Percentiles rank a stretch among this genome's conserved stretches.
phyloP scores from a whole-genome alignment of 192 early-diverging fungal species.

The Phycomyces nitens region DNA sequence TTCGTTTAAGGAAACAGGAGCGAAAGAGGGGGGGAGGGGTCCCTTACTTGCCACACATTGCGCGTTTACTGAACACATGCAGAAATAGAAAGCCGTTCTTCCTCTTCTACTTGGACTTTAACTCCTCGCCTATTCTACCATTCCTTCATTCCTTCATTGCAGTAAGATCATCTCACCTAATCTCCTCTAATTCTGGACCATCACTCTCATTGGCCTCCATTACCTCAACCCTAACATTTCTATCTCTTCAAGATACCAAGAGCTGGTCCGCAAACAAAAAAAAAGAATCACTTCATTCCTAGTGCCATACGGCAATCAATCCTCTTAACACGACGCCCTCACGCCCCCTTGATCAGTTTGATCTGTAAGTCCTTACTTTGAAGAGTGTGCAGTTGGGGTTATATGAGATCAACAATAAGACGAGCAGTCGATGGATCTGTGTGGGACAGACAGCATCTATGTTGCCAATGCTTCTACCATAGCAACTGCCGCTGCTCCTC shows the following conservation, averaged over 20 bases:
- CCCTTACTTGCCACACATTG: conserved; percentile 5
- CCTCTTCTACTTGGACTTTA: neutral
- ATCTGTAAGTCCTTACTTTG: neutral
- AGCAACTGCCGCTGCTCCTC: neutral
- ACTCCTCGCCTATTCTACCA: neutral
- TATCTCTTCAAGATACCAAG: too few species aligned
- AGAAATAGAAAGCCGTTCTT: conserved; percentile 1
- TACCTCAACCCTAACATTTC: too few species aligned
- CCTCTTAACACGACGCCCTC: neutral
- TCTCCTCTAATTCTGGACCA: neutral
- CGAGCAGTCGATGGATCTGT: neutral
- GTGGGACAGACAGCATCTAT: neutral
- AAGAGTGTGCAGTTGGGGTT: conserved; percentile 1
- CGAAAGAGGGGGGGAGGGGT: neutral
- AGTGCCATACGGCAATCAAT: too few species aligned
- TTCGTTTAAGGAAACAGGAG: neutral
- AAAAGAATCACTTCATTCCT: too few species aligned
- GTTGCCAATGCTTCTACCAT: neutral
- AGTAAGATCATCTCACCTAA: neutral
- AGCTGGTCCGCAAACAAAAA: too few species aligned
- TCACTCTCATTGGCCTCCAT: too few species aligned
- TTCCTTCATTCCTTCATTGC: neutral
- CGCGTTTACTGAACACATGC: neutral
- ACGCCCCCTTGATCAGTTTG: neutral
- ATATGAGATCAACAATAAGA: neutral